Evolutionary conservation across 345 rosid genomes (phyloP), one percentile per base, ranked within the genome.

Genomic region (Brassica juncea): DNA sequence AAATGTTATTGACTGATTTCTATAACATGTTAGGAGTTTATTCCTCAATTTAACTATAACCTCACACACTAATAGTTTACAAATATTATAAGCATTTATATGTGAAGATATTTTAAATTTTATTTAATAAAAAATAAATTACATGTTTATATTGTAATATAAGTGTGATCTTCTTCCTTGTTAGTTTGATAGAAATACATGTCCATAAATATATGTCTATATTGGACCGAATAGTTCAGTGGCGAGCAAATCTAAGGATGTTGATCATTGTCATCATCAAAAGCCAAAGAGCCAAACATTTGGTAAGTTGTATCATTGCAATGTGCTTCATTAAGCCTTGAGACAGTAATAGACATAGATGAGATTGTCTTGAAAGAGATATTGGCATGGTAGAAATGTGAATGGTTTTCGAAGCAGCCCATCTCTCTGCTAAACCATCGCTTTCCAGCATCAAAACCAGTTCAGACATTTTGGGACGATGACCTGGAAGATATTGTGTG

Each of bases 181-280:
- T 6, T 21, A 65, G 32, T 25, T 75, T 34, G 37, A 42, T 42
- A 42, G 49, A 42, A 42, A 23, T 23, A 11, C 3, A 8, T 39
- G 47, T 23, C 25, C 25, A 23, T 23, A 23, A 23, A 39, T 39
- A 8, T 10, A 11, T 19, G 60, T 44, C 15, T 79, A 94, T 86
- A 97, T 86, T 28, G 97, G 98, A 68, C 97, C 97, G 2, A 97
- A 94, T 74, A 92, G 88, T 80, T 94, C 97, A 97, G 92, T 94
- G 71, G 98, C 97, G 9, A 80, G 81, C 57, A 88, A 85, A 86
- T 92, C 97, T 86, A 91, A 23, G 94, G 92, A 63, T 82, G 86
- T 21, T 87, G 93, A 75, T 92, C 94, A 34, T 89, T 94, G 3
- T 90, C 97, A 6, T 92, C 92, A 0, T 88, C 94, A 59, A 88